A percentile compares a stretch with the other conserved stretches of the same genome.
These are phyloP conservation scores for Laburnicola sp. DNA, from an alignment of 2,329 filamentous ascomycete species.

Conservation along the genomic window DNA sequence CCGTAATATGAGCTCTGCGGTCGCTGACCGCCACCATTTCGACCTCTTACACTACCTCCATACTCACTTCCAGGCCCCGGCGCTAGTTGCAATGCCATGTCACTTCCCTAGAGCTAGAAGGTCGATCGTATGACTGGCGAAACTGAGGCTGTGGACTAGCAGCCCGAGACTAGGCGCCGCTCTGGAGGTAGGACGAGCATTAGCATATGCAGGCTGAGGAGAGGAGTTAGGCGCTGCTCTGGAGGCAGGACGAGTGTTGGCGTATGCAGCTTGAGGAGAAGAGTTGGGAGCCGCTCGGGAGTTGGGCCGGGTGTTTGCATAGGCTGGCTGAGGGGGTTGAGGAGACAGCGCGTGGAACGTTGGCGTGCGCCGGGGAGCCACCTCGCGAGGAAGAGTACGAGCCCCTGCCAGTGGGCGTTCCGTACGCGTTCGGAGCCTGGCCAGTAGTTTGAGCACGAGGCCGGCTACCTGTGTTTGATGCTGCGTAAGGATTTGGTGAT, in stretches of 20 bases:
- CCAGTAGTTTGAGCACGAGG: slow-evolving; percentile 45
- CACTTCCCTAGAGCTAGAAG: slow-evolving; percentile 50
- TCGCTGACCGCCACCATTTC: slow-evolving; percentile 31
- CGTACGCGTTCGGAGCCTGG: slow-evolving; percentile 40
- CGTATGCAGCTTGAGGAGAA: slow-evolving; percentile 45
- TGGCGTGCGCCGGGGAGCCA: slow-evolving; percentile 43
- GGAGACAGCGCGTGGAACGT: slow-evolving; percentile 47
- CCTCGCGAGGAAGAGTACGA: slow-evolving; percentile 45
- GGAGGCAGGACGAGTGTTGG: slow-evolving; percentile 34
- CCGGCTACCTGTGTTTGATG: slow-evolving; percentile 33
- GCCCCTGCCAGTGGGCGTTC: slow-evolving; percentile 34
- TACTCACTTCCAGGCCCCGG: slow-evolving; percentile 45
- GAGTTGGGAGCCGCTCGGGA: slow-evolving; percentile 9
- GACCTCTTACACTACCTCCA: slow-evolving; percentile 45
- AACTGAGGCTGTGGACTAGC: slow-evolving; percentile 59
- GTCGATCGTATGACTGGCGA: slow-evolving; percentile 52
- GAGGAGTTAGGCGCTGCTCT: slow-evolving; percentile 39
- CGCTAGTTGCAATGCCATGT: slow-evolving; percentile 53
- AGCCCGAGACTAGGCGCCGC: too few species aligned
- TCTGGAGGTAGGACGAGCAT: too few species aligned
- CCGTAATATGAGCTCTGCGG: slow-evolving; percentile 52
- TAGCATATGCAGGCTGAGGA: too few species aligned
- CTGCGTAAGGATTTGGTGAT: slow-evolving; percentile 67
- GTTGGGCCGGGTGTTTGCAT: slow-evolving; percentile 2
- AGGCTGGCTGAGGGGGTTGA: slow-evolving; percentile 33